These are phyloP conservation scores for Phytopythium mirpurense DNA, from an alignment of 352 stramenopile genomes.

Conservation along the genomic window DNA sequence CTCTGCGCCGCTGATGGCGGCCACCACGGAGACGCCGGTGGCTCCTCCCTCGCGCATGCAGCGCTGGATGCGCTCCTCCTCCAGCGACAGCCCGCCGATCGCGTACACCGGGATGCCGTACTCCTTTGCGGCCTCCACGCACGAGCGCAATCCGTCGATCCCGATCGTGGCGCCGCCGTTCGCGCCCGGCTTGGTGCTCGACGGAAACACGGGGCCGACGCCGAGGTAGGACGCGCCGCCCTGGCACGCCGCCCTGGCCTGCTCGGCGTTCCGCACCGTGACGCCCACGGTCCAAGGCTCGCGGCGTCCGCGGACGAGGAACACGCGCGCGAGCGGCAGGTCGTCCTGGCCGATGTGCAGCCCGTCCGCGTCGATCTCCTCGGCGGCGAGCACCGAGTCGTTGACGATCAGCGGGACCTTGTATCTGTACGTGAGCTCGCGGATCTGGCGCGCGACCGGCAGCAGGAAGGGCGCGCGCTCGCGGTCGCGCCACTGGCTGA, in stretches of 20 bases:
- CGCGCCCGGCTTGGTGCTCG: conserved; percentile 45
- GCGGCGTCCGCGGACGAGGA: conserved; percentile 18
- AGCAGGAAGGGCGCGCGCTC: conserved; percentile 23
- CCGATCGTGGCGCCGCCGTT: conserved; percentile 49
- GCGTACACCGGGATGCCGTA: conserved; percentile 43
- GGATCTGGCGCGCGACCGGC: conserved; percentile 29
- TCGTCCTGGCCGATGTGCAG: conserved; percentile 55
- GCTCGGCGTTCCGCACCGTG: conserved; percentile 38
- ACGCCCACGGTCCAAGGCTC: conserved; percentile 26
- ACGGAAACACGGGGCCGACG: conserved; percentile 43
- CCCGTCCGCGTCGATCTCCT: conserved; percentile 39
- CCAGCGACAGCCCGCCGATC: conserved; percentile 39
- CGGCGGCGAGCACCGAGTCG: conserved; percentile 40
- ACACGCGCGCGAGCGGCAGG: conserved; percentile 13
- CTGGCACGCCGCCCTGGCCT: conserved; percentile 35
- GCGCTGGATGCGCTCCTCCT: conserved; percentile 24
- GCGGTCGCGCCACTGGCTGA: conserved; percentile 16
- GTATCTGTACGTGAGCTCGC: conserved; percentile 25
- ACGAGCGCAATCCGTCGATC: conserved; percentile 27
- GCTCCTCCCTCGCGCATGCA: conserved; percentile 38
- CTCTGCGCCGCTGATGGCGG: conserved; percentile 31
- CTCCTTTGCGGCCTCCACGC: conserved; percentile 13
- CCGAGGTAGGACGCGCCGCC: conserved; percentile 43
- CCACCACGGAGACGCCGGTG: conserved; percentile 41
- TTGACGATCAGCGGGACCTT: conserved; percentile 51